These are phyloP conservation scores for Plasmodium vinckei DNA, from an alignment of 169 alveolate genomes.

Conservation along the genomic window DNA sequence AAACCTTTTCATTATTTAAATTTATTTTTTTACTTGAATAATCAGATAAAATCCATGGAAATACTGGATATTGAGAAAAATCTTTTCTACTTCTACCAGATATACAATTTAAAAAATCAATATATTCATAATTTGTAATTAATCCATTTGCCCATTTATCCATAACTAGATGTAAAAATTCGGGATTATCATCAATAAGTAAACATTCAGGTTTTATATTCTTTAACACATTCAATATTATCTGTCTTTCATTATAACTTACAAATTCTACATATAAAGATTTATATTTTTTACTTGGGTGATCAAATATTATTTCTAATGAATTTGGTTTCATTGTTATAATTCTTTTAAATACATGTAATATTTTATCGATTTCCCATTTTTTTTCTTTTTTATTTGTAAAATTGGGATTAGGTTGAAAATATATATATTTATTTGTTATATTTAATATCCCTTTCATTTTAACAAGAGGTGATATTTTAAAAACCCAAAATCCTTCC, in stretches of 20 bases:
- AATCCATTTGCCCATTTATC: conserved; percentile 93
- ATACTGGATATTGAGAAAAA: conserved; percentile 96
- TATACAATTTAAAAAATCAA: conserved; percentile 93
- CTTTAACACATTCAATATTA: conserved; percentile 78
- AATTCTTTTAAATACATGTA: conserved; percentile 86
- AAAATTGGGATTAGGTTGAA: conserved; percentile 88
- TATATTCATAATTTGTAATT: conserved; percentile 94
- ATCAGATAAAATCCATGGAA: conserved; percentile 96
- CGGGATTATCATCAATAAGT: conserved; percentile 81
- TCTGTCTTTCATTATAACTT: conserved; percentile 82
- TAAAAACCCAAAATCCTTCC: conserved; percentile 83
- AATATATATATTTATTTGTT: conserved; percentile 85
- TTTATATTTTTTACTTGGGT: conserved; percentile 81
- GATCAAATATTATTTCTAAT: conserved; percentile 88
- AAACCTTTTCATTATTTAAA: conserved; percentile 81
- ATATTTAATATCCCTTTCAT: conserved; percentile 87
- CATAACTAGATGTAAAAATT: conserved; percentile 82
- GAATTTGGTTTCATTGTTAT: conserved; percentile 86
- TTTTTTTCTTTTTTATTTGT: conserved; percentile 86
- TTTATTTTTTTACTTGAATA: conserved; percentile 84
- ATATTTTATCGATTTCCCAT: conserved; percentile 79
- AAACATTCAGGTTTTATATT: conserved; percentile 78
- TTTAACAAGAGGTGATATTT: conserved; percentile 85
- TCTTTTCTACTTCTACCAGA: conserved; percentile 95
- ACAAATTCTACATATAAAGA: conserved; percentile 87